Evolutionary conservation across 208 protist genomes (phyloP), one percentile per base, ranked within the genome.

Genomic region (Trypanosoma melophagium): DNA sequence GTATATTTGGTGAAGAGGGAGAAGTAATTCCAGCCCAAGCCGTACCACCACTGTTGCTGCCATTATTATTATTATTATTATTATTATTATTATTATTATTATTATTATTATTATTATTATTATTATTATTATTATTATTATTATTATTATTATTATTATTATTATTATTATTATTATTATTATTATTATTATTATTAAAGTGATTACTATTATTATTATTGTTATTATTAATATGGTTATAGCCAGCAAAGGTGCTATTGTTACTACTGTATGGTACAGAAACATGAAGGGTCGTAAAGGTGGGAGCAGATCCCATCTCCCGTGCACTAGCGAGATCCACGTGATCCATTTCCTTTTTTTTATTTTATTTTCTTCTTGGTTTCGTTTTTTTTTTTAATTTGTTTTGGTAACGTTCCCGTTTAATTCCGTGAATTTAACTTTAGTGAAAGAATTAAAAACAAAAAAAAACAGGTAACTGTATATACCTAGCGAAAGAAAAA

Each of bases 401-500:
- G 8, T n/a, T 14, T 25, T 60, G 9, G 2, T 35, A 10, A 38
- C 47, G 14, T 28, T 47, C 58, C 14, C 51, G 22, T 16, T 51
- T 53, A n/a, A 47, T 60, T 47, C n/a, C n/a, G n/a, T 24, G 31
- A 42, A 31, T 44, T 35, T 28, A 69, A n/a, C 16, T n/a, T n/a
- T 14, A 24, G 2, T 5, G 4, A 16, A 70, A 38, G 42, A 58
- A 22, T 74, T 52, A 52, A 38, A 58, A 64, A 66, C 62, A 66
- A 54, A 65, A 76, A 64, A 64, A 66, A 71, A 75, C 44, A 66
- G 56, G 52, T 55, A 60, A 58, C 35, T 24, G 31, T 53, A 31
- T 44, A 51, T 28, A 69, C 35, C 16, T 14, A 24, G 2, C 19
- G 4, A 16, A 70, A 38, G 42, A 58, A 22, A 77, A 62, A 52